Percentiles rank a stretch among this genome's conserved stretches.
Conservation (phyloP, 768 basidiomycete species). For the Boletellus ananas region DNA sequence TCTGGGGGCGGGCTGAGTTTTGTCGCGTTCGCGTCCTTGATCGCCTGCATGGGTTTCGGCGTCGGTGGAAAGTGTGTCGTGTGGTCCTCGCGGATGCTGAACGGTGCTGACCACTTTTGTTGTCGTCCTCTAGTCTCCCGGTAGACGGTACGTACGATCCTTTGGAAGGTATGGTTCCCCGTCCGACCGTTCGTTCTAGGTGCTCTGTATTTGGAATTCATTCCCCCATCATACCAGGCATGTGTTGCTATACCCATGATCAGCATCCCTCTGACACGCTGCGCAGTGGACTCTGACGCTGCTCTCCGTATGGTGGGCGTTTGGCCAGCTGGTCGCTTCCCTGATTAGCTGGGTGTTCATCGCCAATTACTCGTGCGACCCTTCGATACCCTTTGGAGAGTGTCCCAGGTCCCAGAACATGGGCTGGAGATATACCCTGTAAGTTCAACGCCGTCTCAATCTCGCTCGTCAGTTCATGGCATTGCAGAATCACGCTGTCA, state of each 20-base stretch:
- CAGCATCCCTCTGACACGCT: neutral
- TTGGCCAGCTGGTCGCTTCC: slow-evolving; percentile 48
- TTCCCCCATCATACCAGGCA: slow-evolving; percentile 40
- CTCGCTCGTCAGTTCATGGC: neutral
- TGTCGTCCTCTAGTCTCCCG: slow-evolving; percentile 32
- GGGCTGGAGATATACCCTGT: slow-evolving; percentile 60
- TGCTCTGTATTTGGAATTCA: slow-evolving; percentile 43
- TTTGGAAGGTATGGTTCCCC: neutral
- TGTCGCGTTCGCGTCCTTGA: slow-evolving; percentile 41
- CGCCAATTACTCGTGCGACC: slow-evolving; percentile 49
- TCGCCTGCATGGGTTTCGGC: slow-evolving; percentile 47
- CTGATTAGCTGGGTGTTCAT: slow-evolving; percentile 55
- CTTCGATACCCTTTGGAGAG: slow-evolving; percentile 30
- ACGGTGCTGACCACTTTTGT: slow-evolving; percentile 9
- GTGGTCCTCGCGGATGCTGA: slow-evolving; percentile 6
- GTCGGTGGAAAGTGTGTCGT: slow-evolving; percentile 48
- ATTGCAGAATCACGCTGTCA: slow-evolving; percentile 39
- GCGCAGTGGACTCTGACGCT: slow-evolving; percentile 51
- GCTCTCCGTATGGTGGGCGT: slow-evolving; percentile 52
- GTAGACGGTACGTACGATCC: slow-evolving; percentile 39
- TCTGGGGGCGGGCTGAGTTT: slow-evolving; percentile 46
- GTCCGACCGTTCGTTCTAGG: slow-evolving; percentile 25
- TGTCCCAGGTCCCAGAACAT: slow-evolving; percentile 50
- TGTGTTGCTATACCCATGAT: neutral
- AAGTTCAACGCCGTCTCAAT: neutral